These are phyloP conservation scores for Obba rivulosa DNA, from an alignment of 768 basidiomycete genomes.

Conservation along the genomic window DNA sequence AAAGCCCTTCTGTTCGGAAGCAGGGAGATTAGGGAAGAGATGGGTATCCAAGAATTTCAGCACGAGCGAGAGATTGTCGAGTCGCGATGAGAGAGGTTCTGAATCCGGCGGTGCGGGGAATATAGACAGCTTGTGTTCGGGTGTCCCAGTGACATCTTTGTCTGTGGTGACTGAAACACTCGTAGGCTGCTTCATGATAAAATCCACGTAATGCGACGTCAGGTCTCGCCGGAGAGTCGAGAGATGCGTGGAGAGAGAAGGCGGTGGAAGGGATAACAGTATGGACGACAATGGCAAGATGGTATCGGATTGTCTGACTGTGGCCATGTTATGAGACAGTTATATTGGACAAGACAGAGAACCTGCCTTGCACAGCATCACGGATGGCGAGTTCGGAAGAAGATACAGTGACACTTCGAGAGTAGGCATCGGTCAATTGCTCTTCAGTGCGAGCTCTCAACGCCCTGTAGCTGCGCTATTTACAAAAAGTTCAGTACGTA, in stretches of 20 bases:
- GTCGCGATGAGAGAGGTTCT: conserved; percentile 33
- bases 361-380: conserved; percentile 43
- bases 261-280: conserved; percentile 51
- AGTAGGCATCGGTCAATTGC: conserved; percentile 64
- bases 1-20: conserved; percentile 40
- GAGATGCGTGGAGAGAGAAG: conserved; percentile 51
- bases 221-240: conserved; percentile 63
- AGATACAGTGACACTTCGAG: conserved; percentile 49
- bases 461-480: conserved; percentile 51
- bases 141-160: conserved; percentile 24
- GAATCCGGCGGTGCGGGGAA: conserved; percentile 38
- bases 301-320: conserved; percentile 55
- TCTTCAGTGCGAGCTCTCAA: conserved; percentile 60
- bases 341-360: neutral
- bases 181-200: conserved; percentile 48
- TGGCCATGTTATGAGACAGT: neutral
- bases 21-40: conserved; percentile 54
- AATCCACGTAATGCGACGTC: conserved; percentile 51
- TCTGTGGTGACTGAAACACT: conserved; percentile 34
- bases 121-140: conserved; percentile 44
- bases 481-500: neutral
- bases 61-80: conserved; percentile 51
- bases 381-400: conserved; percentile 45
- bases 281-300: conserved; percentile 48
- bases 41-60: conserved; percentile 59